A percentile compares a stretch with the other conserved stretches of the same genome.
phyloP scores from a whole-genome alignment of 192 early-diverging fungal genomes.

The Backusella circina region DNA sequence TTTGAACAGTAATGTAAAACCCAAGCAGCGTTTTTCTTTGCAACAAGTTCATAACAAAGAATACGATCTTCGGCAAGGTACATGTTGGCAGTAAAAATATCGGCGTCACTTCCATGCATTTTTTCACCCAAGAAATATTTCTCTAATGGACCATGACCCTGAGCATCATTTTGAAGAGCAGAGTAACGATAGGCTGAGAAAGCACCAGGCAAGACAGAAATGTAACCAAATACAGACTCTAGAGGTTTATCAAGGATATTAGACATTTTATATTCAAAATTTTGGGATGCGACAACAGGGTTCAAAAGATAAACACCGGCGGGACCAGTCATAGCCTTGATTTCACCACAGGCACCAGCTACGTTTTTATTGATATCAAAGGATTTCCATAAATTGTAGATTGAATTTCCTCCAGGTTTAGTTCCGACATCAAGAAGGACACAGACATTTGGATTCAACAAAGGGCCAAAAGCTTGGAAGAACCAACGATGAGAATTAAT shows the following conservation, averaged over 20 bases:
- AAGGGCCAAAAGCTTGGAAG: conserved; percentile 58
- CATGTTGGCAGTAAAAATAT: conserved; percentile 65
- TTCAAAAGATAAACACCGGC: conserved; percentile 59
- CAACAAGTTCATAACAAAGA: conserved; percentile 74
- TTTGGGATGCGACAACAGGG: conserved; percentile 74
- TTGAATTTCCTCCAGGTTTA: conserved; percentile 59
- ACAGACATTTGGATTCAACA: conserved; percentile 58
- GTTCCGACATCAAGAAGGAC: conserved; percentile 79
- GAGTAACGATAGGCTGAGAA: conserved; percentile 78
- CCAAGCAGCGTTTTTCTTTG: conserved; percentile 67
- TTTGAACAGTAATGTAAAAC: conserved; percentile 65
- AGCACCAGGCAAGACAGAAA: conserved; percentile 88
- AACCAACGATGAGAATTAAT: conserved; percentile 64
- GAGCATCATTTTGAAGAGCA: conserved; percentile 60
- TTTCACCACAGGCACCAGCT: conserved; percentile 85
- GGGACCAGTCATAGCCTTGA: conserved; percentile 61
- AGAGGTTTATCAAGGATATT: conserved; percentile 78
- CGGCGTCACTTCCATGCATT: conserved; percentile 51
- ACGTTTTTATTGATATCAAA: conserved; percentile 72
- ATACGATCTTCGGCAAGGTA: conserved; percentile 74
- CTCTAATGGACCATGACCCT: conserved; percentile 57
- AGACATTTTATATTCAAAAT: conserved; percentile 80
- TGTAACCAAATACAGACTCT: conserved; percentile 92
- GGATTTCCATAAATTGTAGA: conserved; percentile 77
- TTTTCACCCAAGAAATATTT: conserved; percentile 78